Evolutionary conservation across 805 yeast species (phyloP), one percentile per base, ranked within the genome.

Genomic region (Kurtzmaniella fragi): DNA sequence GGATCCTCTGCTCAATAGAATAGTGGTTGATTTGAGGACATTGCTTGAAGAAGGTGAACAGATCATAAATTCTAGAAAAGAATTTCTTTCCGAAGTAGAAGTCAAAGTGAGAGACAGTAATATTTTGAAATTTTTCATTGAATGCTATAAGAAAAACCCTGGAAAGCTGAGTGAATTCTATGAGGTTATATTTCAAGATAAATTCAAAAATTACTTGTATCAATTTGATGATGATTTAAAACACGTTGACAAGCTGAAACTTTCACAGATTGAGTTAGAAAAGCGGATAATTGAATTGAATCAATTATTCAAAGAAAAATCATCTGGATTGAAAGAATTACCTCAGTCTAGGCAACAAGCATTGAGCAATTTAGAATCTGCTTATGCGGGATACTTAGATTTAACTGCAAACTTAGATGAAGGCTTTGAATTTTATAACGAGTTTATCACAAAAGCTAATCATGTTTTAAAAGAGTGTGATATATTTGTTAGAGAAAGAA

Each of bases 401-500:
- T 68, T 86, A 2, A 57, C 71, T 13, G 62, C 69, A 4, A 83
- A 85, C 52, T 55, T 87, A 20, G 71, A 71, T 25, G 84, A 83
- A 48, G 96, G 95, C 0, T 50, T 75, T 0, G 70, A 71, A 39
- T 89, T 89, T 53, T 90, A 90, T 61, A 69, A 69, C 29, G 83
- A 80, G 38, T 75, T 86, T 43, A 61, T 71, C 25, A 57, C 56
- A 7, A 73, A 74, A 38, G 70, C 77, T 5, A 61, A 64, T 23
- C 57, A 49, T 2, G 70, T 80, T 15, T 50, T 73, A 31, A 58
- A 59, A 11, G 77, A 73, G 31, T 71, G 82, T 45, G 78, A 75
- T 43, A 61, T 63, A 12, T 82, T 64, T 53, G 72, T 77, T n/a
- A 61, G 69, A 25, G 52, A 60, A 11, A 59, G 87, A 34, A 62